Base-by-base conservation (phyloP, 768 basidiomycete genomes). In the Ramaria rubella region DNA sequence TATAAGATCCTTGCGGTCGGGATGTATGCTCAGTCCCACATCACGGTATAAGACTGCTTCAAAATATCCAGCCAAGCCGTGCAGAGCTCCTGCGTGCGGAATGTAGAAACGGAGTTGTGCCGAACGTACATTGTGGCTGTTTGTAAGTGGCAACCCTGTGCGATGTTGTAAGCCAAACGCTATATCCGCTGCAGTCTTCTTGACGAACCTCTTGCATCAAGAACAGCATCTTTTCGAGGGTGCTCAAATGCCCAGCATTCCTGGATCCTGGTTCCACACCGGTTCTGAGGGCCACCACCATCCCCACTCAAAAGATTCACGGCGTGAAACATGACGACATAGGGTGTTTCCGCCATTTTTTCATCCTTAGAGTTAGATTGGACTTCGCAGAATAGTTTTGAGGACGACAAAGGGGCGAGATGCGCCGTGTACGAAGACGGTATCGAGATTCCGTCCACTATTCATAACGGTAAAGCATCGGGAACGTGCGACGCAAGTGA, bases 161-260 rank as follows among this genome's bases (percentile, higher is more conserved):
- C 3, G 23, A 46, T 24, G 27, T 14, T 21, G n/a, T 19, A 7
- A 8, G n/a, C 5, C 40, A 42, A 19, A n/a, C 23, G 6, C 23
- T 8, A 42, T n/a, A 8, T 17, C 36, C n/a, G 40, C 36, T 49
- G 4, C 15, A 33, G 23, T 17, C 19, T n/a, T 43, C 33, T 34
- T 21, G 44, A 24, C 73, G 57, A 60, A 89, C 93, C 92, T 70
- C 76, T 75, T 19, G 76, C 70, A 67, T 95, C 84, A 5, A 92
- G 70, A 0, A 88, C 81, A 1, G 85, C 77, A 66, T 95, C 91
- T 53, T 80, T 77, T 58, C 91, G 74, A 1, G 96, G 95, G 73
- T 99, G 96, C 61, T 90, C 90, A 69, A 98, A 99, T 60, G 89
- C 86, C 96, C 96, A 99, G 63, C 95, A 98, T 63, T 93, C 89